These are phyloP conservation scores for Crucihimalaya himalaica DNA, from an alignment of 345 rosid genomes.

Conservation along the genomic window DNA sequence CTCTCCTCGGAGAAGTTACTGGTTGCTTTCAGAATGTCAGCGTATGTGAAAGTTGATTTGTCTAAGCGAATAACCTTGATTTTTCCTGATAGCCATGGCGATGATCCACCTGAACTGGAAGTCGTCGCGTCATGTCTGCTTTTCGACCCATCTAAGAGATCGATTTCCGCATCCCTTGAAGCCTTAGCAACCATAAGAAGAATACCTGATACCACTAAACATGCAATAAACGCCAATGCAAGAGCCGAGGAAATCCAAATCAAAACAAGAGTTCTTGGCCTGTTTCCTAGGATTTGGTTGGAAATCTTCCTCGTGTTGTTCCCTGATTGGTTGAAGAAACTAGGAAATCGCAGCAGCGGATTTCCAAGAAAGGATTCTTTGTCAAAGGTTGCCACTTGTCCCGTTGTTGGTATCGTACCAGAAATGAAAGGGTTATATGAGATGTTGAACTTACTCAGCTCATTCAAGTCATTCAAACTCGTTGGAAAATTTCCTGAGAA, in stretches of 20 bases:
- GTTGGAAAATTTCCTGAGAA: slow-evolving; percentile 77
- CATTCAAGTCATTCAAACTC: slow-evolving; percentile 58
- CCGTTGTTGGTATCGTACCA: slow-evolving; percentile 67
- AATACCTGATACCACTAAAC: slow-evolving; percentile 52
- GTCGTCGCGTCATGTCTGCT: slow-evolving; percentile 50
- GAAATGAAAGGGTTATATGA: slow-evolving; percentile 76
- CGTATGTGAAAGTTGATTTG: slow-evolving; percentile 74
- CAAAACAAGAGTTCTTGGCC: slow-evolving; percentile 35
- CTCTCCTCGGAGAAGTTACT: slow-evolving; percentile 68
- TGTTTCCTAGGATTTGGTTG: slow-evolving; percentile 24
- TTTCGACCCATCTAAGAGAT: slow-evolving; percentile 56
- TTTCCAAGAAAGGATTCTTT: slow-evolving; percentile 72
- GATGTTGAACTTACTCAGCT: slow-evolving; percentile 79
- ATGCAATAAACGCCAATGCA: slow-evolving; percentile 41
- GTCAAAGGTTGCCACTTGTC: slow-evolving; percentile 79
- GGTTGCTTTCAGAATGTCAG: slow-evolving; percentile 86
- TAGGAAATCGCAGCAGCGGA: slow-evolving; percentile 61
- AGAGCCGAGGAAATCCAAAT: slow-evolving; percentile 48
- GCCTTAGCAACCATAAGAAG: slow-evolving; percentile 46
- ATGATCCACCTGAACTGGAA: slow-evolving; percentile 70
- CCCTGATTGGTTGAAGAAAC: slow-evolving; percentile 46
- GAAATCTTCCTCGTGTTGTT: background rate
- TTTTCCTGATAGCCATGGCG: slow-evolving; percentile 72
- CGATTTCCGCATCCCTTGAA: slow-evolving; percentile 43
- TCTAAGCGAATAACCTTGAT: slow-evolving; percentile 75